These are phyloP conservation scores for Pseudocercospora cruenta DNA, from an alignment of 2,329 filamentous ascomycete species.

Conservation along the genomic window DNA sequence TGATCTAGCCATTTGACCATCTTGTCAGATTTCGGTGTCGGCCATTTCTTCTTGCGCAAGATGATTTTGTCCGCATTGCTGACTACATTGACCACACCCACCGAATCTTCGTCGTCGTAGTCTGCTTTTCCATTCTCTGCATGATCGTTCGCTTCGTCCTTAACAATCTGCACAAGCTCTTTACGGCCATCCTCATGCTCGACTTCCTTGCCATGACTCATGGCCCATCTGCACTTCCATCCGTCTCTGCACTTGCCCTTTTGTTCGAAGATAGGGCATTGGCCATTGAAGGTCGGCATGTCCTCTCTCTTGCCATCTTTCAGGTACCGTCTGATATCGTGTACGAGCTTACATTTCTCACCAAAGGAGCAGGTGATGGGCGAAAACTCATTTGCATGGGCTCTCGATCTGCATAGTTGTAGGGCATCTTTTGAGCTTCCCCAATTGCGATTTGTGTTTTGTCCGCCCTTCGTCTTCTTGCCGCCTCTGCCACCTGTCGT, in stretches of 20 bases:
- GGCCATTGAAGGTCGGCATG: conserved; percentile 72
- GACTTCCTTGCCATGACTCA: conserved; percentile 82
- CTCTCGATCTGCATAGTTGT: conserved; percentile 75
- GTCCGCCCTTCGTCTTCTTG: conserved; percentile 66
- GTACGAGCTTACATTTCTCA: conserved; percentile 77
- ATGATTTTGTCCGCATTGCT: conserved; percentile 70
- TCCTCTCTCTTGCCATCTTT: conserved; percentile 79
- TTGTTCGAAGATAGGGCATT: conserved; percentile 79
- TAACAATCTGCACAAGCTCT: conserved; percentile 73
- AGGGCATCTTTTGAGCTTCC: conserved; percentile 78
- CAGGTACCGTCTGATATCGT: conserved; percentile 85
- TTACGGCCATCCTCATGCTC: conserved; percentile 77
- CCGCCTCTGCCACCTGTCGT: conserved; percentile 34
- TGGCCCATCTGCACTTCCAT: conserved; percentile 92
- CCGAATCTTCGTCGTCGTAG: conserved; percentile 43
- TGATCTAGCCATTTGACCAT: conserved; percentile 79
- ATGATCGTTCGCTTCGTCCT: conserved; percentile 40
- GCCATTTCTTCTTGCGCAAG: conserved; percentile 71
- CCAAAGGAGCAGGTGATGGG: conserved; percentile 75
- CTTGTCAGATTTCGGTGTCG: conserved; percentile 72
- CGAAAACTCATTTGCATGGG: conserved; percentile 76
- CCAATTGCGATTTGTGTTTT: conserved; percentile 83
- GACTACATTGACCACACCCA: conserved; percentile 77
- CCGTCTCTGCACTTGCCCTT: conserved; percentile 79
- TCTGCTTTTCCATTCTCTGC: conserved; percentile 30